A percentile compares a stretch with the other conserved stretches of the same genome.
Conservation (phyloP, 106 monocot species). For the Posidonia australis region DNA sequence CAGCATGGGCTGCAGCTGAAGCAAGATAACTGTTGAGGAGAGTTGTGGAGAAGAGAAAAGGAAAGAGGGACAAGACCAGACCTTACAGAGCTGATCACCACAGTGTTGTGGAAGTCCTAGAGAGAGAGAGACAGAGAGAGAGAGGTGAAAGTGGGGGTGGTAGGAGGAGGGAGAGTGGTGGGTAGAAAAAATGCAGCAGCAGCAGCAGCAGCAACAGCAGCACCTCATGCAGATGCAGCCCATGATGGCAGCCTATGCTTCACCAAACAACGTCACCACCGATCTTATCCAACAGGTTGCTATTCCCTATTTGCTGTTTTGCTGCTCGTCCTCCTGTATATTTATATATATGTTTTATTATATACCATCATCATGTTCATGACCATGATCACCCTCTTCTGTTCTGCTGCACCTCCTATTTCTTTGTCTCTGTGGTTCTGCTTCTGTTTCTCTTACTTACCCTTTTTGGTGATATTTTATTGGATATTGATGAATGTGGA, state of each 20-base stretch:
- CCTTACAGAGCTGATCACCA: background rate
- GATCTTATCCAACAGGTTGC: constrained; percentile 14
- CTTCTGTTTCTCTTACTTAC: background rate
- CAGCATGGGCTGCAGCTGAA: background rate
- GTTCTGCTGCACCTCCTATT: background rate
- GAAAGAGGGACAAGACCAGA: background rate
- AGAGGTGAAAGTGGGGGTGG: background rate
- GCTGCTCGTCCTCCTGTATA: background rate
- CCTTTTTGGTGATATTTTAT: background rate
- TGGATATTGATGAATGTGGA: background rate
- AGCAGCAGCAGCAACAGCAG: constrained; percentile 14
- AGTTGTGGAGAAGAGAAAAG: background rate
- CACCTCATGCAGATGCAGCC: constrained; percentile 17
- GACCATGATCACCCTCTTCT: background rate
- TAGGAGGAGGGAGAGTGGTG: background rate
- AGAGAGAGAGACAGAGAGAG: background rate
- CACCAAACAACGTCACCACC: constrained; percentile 11
- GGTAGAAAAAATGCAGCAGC: background rate
- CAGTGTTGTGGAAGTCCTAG: background rate
- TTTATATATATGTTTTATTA: background rate
- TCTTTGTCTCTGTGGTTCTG: too few species aligned
- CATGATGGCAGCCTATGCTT: constrained; percentile 12
- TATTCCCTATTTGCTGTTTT: background rate
- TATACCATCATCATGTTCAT: background rate
- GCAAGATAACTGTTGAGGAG: too few species aligned